These are phyloP conservation scores for Artemisia annua DNA, from an alignment of 129 eudicot genomes.

Conservation along the genomic window DNA sequence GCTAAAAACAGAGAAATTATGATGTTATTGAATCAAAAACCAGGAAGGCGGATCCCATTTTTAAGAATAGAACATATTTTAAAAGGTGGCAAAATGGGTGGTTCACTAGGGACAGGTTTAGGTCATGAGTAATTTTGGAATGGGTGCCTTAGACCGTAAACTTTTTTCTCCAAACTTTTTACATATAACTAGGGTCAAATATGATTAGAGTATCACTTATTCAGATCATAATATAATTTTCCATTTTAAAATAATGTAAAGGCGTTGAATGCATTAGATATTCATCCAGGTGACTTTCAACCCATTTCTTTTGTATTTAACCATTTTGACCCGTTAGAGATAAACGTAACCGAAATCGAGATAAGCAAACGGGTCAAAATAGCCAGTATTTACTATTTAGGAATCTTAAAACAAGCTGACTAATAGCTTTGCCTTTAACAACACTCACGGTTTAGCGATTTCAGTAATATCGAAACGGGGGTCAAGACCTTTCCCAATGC, in stretches of 20 bases:
- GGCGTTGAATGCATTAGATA: not conserved
- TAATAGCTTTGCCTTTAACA: slow-evolving; percentile 10
- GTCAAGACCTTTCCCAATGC: slow-evolving; percentile 99
- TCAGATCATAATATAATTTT: not conserved
- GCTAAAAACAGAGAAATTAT: slow-evolving; percentile 38
- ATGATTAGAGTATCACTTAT: not conserved
- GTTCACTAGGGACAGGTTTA: not conserved
- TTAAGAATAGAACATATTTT: not conserved
- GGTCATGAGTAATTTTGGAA: not conserved
- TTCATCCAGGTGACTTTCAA: not conserved
- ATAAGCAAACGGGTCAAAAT: not conserved
- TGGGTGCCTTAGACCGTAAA: not conserved
- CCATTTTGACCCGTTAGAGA: not conserved
- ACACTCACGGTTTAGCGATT: slow-evolving; percentile 95
- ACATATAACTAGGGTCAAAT: not conserved
- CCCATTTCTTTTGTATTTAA: slow-evolving; percentile 4
- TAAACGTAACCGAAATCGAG: not conserved
- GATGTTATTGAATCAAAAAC: slow-evolving; percentile 18
- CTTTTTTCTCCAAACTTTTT: not conserved
- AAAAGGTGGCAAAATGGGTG: not conserved
- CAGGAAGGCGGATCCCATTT: slow-evolving; percentile 10
- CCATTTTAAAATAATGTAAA: not conserved
- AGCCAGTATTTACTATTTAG: not conserved
- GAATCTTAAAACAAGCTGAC: not conserved
- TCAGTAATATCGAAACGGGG: slow-evolving; percentile 99